phyloP scores from a whole-genome alignment of 257 asterid species.

The Coffea canephora region DNA sequence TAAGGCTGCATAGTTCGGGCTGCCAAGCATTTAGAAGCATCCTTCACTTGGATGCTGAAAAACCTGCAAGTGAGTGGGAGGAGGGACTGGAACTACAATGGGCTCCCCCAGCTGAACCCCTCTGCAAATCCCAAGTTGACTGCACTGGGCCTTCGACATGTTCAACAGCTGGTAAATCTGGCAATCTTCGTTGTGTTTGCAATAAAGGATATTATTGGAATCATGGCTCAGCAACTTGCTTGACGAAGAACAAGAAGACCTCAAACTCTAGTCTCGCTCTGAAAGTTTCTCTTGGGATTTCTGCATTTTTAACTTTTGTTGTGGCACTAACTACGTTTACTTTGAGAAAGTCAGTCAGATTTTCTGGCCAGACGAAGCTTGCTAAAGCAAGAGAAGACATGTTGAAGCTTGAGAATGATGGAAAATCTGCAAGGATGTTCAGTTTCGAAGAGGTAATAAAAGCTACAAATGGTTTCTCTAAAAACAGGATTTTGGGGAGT shows the following conservation, averaged over 20 bases:
- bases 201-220: conserved; percentile 32
- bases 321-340: conserved; percentile 18
- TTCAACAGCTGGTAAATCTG: conserved; percentile 16
- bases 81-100: conserved; percentile 48
- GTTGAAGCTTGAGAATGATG: conserved; percentile 30
- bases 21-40: conserved; percentile 23
- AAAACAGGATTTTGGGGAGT: conserved; percentile 33
- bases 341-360: conserved; percentile 18
- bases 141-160: conserved; percentile 36
- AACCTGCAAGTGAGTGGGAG: conserved; percentile 38
- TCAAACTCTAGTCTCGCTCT: conserved; percentile 17
- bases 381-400: conserved; percentile 41
- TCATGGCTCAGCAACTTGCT: conserved; percentile 22
- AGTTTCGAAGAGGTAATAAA: conserved; percentile 36
- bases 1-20: conserved; percentile 26
- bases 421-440: conserved; percentile 33
- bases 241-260: conserved; percentile 14
- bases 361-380: conserved; percentile 23
- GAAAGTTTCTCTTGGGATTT: conserved; percentile 30
- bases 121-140: conserved; percentile 36
- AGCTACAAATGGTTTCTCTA: conserved; percentile 44
- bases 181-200: conserved; percentile 30
- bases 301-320: conserved; percentile 12
- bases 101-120: conserved; percentile 45
- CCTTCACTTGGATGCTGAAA: conserved; percentile 32